Base-by-base conservation (phyloP, 371 early-diverging fungal species). In the Chytridium lagenaria region DNA sequence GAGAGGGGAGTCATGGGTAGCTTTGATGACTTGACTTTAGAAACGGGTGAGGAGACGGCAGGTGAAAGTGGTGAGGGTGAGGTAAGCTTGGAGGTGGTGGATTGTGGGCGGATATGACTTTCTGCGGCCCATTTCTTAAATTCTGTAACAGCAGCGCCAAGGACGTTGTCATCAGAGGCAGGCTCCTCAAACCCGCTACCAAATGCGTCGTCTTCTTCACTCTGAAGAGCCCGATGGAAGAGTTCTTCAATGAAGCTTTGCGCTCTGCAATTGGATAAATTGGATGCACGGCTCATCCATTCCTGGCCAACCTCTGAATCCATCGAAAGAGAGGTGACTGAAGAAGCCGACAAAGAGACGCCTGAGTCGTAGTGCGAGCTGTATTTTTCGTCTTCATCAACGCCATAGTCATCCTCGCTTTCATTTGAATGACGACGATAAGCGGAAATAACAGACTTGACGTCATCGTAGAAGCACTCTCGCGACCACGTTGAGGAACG, bases 401-500 rank as follows among this genome's bases (percentile, higher is more conserved):
- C 49, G 15, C 49, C 49, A 10, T 19, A 26, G 5, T 19, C 26
- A 23, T 55, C 57, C 16, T 55, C 57, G 10, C 30, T 30, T 22
- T 49, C 49, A 22, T 15, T 22, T 10, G 10, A 10, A 22, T 22
- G 15, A 23, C 57, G 57, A 7, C 57, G 22, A 26, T 55, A 55
- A 15, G 57, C 57, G 10, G 57, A 55, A 30, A 55, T 55, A 5
- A 55, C 57, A 55, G 57, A 55, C 26, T 55, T 55, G 57, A 55
- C 57, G 26, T 55, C 57, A 30, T 55, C 57, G 30, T 55, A 55
- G 57, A 55, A 55, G 57, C 57, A 30, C 57, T 55, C 57, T 55
- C 57, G 26, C 57, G 57, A 30, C 44, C 44, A 19, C 44, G 44
- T 19, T 12, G 7, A 7, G 44, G 44, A 7, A n/a, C n/a, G n/a